phyloP scores from a whole-genome alignment of 2,329 filamentous ascomycete genomes.

The Aspergillus novofumigatus region DNA sequence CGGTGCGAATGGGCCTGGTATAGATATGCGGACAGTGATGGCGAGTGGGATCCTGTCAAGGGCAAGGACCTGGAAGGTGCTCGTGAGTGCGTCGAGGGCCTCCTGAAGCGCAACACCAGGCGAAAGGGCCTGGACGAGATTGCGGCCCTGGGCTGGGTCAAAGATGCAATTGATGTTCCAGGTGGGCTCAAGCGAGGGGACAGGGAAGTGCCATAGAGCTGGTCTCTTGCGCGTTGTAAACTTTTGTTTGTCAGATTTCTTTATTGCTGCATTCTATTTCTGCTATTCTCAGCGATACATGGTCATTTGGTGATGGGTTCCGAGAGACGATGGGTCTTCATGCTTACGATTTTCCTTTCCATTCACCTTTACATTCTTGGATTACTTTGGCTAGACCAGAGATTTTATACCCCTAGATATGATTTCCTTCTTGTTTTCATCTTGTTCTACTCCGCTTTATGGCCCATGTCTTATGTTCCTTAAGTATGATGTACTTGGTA shows the following conservation, averaged over 20 bases:
- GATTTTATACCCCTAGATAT: constrained; percentile 3
- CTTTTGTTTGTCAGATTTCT: constrained; percentile 1
- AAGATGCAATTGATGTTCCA: constrained; percentile 65
- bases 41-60: constrained; percentile 73
- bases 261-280: constrained; percentile 1
- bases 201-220: constrained; percentile 46
- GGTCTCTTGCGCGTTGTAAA: constrained; percentile 18
- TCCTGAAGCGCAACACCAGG: constrained; percentile 76
- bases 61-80: constrained; percentile 67
- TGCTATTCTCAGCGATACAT: constrained; percentile 11
- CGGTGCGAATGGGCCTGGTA: constrained; percentile 95
- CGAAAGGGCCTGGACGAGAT: constrained; percentile 74
- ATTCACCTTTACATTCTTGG: constrained; percentile 1
- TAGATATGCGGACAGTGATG: constrained; percentile 75
- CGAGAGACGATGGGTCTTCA: constrained; percentile 1
- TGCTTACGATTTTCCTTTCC: neutral
- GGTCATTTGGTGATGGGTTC: constrained; percentile 8
- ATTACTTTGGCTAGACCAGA: constrained; percentile 1
- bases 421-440: neutral
- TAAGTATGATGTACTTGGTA: neutral
- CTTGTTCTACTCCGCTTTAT: neutral
- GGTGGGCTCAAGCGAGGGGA: constrained; percentile 51
- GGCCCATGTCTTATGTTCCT: neutral
- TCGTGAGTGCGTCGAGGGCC: constrained; percentile 73
- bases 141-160: constrained; percentile 70